Evolutionary conservation across 179 eudicot genomes (phyloP), one percentile per base, ranked within the genome.

Genomic region (Spinacia oleracea): DNA sequence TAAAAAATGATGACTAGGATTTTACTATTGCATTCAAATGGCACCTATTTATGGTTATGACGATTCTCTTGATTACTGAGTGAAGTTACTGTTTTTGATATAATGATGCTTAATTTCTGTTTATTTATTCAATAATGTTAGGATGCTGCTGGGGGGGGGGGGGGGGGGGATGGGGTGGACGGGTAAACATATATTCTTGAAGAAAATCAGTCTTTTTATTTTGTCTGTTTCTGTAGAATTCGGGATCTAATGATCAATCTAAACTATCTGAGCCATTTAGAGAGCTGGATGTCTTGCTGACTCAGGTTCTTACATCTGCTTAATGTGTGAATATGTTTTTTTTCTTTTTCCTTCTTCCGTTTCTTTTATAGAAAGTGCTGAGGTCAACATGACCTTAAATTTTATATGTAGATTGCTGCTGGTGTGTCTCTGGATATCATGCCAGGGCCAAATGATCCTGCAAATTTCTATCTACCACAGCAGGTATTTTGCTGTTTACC

Each of bases 371-470:
- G 31, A n/a, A n/a, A n/a, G n/a, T n/a, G n/a, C n/a, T n/a, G n/a
- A 76, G 74, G 73, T 35, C 35, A 63, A 50, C 38, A 27, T 62
- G 14, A 59, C 29, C 9, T 56, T 56, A 63, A n/a, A 35, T 43
- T 68, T 27, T 60, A 11, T 76, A 29, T 83, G 90, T 85, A 96
- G 99, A 85, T 93, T 89, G 98, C 97, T 83, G 91, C 96, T 67
- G 88, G 91, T 74, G 83, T 93, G 34, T 89, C 97, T 53, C 21
- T 96, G 79, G 99, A 96, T 88, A 91, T 96, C 83, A 93, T 96
- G 99, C 89, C 99, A 38, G 99, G 99, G 63, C 72, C 86, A 62
- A 86, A 84, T 83, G 98, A 96, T 77, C 99, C 99, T 25, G 91
- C 98, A 78, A 96, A 96, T 87, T 91, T 86, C 56, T 63, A 98